These are phyloP conservation scores for Lecanosticta acicola DNA, from an alignment of 2,329 filamentous ascomycete genomes.

Conservation along the genomic window DNA sequence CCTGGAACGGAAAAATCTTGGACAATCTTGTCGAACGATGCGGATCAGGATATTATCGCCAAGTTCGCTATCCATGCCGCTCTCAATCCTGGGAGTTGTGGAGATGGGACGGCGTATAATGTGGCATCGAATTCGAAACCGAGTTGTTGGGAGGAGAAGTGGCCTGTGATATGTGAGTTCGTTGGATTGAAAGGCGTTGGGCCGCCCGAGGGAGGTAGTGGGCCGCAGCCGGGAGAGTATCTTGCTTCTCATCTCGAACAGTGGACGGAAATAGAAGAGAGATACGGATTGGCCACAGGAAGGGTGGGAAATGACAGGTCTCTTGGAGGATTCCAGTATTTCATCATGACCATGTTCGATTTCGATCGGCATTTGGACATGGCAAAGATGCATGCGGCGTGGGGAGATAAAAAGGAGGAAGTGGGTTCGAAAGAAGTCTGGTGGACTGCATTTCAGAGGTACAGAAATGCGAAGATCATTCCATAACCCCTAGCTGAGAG, in stretches of 20 bases:
- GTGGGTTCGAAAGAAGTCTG: conserved; percentile 32
- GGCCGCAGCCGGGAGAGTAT: conserved; percentile 22
- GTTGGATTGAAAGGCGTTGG: conserved; percentile 23
- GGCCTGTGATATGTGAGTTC: conserved; percentile 25
- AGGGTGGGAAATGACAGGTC: conserved; percentile 36
- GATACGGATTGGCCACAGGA: conserved; percentile 36
- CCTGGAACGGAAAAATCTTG: conserved; percentile 34
- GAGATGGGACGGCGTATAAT: conserved; percentile 23
- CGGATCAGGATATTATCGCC: conserved; percentile 33
- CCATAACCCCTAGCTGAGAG: conserved; percentile 23
- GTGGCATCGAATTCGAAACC: conserved; percentile 18
- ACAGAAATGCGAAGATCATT: conserved; percentile 41
- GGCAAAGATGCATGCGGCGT: conserved; percentile 36
- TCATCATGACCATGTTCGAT: conserved; percentile 41
- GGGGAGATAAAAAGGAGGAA: conserved; percentile 24
- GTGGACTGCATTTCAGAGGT: conserved; percentile 42
- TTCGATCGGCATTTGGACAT: conserved; percentile 45
- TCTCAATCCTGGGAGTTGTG: conserved; percentile 13
- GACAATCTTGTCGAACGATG: conserved; percentile 32
- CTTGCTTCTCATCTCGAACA: conserved; percentile 31
- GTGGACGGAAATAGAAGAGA: conserved; percentile 33
- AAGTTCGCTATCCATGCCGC: conserved; percentile 19
- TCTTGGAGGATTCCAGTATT: conserved; percentile 39
- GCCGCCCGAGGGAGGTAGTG: conserved; percentile 20
- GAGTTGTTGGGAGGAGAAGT: conserved; percentile 21